phyloP scores from a whole-genome alignment of 2,329 filamentous ascomycete species.

The Aspergillus eucalypticola region DNA sequence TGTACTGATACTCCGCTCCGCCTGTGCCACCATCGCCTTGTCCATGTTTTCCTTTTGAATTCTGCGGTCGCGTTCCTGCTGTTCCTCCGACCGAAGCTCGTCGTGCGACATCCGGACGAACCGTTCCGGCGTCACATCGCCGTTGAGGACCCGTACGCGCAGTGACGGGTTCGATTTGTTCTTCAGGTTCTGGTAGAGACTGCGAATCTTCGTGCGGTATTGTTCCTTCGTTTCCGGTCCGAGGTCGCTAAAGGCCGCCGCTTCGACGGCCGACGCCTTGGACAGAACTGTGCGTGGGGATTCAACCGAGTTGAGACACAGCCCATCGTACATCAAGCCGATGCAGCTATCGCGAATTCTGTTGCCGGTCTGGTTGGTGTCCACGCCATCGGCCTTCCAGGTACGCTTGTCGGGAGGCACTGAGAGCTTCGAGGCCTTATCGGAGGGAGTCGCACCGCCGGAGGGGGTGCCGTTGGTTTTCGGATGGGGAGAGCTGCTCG shows the following conservation, averaged over 20 bases:
- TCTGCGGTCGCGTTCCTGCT: constrained; percentile 71
- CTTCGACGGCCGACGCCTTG: constrained; percentile 71
- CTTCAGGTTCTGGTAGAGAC: constrained; percentile 92
- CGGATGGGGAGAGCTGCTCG: constrained; percentile 45
- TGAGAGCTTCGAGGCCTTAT: constrained; percentile 55
- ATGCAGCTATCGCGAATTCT: constrained; percentile 79
- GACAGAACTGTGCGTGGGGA: constrained; percentile 66
- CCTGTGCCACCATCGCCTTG: constrained; percentile 91
- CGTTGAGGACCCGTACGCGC: constrained; percentile 71
- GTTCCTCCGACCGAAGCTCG: constrained; percentile 85
- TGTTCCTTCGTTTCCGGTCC: constrained; percentile 68
- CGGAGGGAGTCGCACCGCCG: constrained; percentile 45
- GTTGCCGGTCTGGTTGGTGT: constrained; percentile 73
- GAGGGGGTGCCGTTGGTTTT: constrained; percentile 56
- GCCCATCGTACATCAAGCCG: constrained; percentile 89
- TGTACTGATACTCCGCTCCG: constrained; percentile 85
- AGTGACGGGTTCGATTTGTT: constrained; percentile 82
- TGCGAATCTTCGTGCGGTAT: constrained; percentile 88
- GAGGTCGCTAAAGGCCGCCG: constrained; percentile 69
- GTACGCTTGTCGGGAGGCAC: constrained; percentile 73
- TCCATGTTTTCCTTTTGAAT: constrained; percentile 93
- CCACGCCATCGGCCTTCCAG: constrained; percentile 77
- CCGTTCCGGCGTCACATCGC: constrained; percentile 67
- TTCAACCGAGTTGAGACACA: constrained; percentile 67
- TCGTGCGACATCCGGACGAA: constrained; percentile 88